Base-by-base conservation (phyloP, 129 eudicot genomes). In the Ambrosia trifida region DNA sequence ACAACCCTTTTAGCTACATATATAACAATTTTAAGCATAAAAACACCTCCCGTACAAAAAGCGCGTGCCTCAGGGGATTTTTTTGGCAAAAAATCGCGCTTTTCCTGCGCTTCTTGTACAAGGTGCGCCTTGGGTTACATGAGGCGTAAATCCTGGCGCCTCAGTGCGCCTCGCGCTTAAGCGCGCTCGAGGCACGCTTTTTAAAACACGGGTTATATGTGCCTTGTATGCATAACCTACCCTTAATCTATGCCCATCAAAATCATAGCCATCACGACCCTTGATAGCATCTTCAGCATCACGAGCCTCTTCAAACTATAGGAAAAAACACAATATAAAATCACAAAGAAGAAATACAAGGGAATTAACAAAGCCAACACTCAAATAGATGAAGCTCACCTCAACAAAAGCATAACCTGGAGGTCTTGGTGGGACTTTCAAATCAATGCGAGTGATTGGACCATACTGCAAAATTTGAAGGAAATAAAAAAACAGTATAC, bases 401-500 rank as follows among this genome's bases (percentile, higher is more conserved):
- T 93, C 98, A 30, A 93, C 88, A 80, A 93, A 93, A 20, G 90
- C 91, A 87, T 85, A 93, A 70, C 98, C 98, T 32, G 96, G 98
- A 59, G 98, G 98, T 59, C 98, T 87, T 57, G 98, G 96, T 53
- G 98, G 98, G 19, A 93, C 78, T 78, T 93, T 93, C 87, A 93
- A 71, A 72, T 93, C 96, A 73, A 93, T 79, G 52, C 89, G 92
- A 30, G 79, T 89, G 57, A 93, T 85, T 35, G 88, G 89, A 61
- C 98, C 98, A 85, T 93, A 93, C 98, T 93, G 86, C 90, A 76
- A 69, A 36, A 13, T 53, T 68, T 9, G 11, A 18, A 54, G n/a
- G n/a, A 52, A 52, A 1, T 24, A 24, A 40, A 40, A 24, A 49
- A 33, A 8, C 18, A 66, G 20, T 33, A 73, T 43, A 68, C 20